A percentile compares a stretch with the other conserved stretches of the same genome.
Evolutionary conservation across 2,329 filamentous ascomycete species (phyloP).

Genomic region (Diaporthe ilicicola): DNA sequence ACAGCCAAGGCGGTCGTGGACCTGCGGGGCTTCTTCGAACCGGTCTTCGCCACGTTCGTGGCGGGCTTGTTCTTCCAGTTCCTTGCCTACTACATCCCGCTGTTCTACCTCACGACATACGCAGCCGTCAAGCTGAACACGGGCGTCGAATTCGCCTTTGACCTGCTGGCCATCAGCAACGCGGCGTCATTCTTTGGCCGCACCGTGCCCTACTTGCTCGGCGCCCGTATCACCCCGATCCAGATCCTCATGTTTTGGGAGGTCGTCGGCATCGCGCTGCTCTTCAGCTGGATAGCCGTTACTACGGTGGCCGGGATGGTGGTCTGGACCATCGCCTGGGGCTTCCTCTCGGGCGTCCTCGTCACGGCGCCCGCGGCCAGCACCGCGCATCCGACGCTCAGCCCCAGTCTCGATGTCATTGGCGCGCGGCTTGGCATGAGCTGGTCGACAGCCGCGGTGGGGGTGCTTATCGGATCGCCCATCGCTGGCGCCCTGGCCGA

Average conservation of each 20-base stretch:
- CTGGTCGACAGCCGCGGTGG: not conserved
- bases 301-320: not conserved
- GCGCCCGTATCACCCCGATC: slow-evolving; percentile 42
- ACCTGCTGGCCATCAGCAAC: slow-evolving; percentile 43
- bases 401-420: not conserved
- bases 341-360: not conserved
- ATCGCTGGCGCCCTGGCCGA: not conserved
- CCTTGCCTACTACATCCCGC: slow-evolving; percentile 19
- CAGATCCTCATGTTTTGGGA: slow-evolving; percentile 41
- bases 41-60: slow-evolving; percentile 26
- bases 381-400: not conserved
- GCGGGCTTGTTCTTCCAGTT: slow-evolving; percentile 24
- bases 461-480: not conserved
- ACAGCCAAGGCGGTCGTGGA: slow-evolving; percentile 1
- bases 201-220: slow-evolving; percentile 42
- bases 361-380: not conserved
- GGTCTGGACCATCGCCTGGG: not conserved
- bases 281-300: not conserved
- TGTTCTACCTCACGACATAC: slow-evolving; percentile 31
- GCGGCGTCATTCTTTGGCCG: slow-evolving; percentile 44
- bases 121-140: slow-evolving; percentile 8
- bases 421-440: not conserved
- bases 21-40: not conserved
- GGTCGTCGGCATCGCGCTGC: not conserved
- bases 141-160: slow-evolving; percentile 37